Conservation (phyloP, 2,329 filamentous ascomycete genomes). For the Colletotrichum shisoi region DNA sequence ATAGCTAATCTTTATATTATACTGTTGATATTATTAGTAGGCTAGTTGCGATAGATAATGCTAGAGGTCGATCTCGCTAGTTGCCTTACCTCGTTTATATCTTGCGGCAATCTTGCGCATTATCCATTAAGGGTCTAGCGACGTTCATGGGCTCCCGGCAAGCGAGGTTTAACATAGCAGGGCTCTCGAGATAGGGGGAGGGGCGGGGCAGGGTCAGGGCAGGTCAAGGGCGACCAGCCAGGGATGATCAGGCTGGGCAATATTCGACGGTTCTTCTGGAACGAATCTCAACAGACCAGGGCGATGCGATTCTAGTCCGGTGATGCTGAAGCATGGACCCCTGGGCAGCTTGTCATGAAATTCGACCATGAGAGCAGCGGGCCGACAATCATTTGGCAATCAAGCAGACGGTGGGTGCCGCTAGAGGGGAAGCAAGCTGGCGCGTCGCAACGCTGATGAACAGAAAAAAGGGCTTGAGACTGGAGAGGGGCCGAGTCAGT, state of each 20-base stretch:
- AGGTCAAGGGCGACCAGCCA: conserved; percentile 20
- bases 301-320: conserved; percentile 17
- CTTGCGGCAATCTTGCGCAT: conserved; percentile 35
- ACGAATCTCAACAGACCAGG: conserved; percentile 16
- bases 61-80: conserved; percentile 25
- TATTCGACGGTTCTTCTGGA: conserved; percentile 38
- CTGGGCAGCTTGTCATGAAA: conserved; percentile 28
- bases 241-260: conserved; percentile 15
- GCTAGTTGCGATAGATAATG: conserved; percentile 22
- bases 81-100: conserved; percentile 28
- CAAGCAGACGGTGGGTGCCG: conserved; percentile 24
- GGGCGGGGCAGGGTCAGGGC: conserved; percentile 5
- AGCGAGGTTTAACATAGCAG: conserved; percentile 33
- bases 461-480: too few species aligned
- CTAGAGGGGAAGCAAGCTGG: conserved; percentile 9
- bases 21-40: too few species aligned
- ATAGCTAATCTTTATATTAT: too few species aligned
- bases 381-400: conserved; percentile 1
- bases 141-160: conserved; percentile 31
- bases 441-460: conserved; percentile 7
- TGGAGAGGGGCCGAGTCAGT: conserved; percentile 35
- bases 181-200: conserved; percentile 38
- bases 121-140: conserved; percentile 35
- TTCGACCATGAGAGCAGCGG: conserved; percentile 20
- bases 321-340: conserved; percentile 27